Conservation (phyloP, 176 grass and related monocot species). For the Coix lacrymajobi region DNA sequence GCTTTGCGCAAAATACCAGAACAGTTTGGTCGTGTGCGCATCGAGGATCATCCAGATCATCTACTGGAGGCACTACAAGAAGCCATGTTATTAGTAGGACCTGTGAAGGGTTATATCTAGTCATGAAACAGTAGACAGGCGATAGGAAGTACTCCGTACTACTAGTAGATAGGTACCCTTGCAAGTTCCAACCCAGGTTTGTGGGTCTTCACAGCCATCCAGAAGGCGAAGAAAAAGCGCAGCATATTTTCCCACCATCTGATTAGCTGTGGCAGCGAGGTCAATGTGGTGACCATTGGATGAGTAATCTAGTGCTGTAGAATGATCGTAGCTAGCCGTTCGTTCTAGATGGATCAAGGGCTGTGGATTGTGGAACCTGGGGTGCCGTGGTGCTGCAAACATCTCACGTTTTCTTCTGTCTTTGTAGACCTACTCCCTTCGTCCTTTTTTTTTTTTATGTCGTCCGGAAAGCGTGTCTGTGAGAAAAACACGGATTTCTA, state of each 20-base stretch:
- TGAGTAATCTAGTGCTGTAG: not conserved
- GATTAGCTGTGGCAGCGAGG: not conserved
- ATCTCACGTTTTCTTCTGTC: not conserved
- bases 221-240: not conserved
- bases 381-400: not conserved
- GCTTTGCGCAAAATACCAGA: conserved; percentile 49
- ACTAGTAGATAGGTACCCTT: not conserved
- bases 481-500: too few species aligned
- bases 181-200: not conserved
- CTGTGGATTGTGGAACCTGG: not conserved
- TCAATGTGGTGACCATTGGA: not conserved
- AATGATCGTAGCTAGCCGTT: too few species aligned
- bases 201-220: not conserved
- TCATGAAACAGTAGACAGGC: not conserved
- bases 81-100: conserved; percentile 43
- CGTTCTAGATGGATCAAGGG: not conserved
- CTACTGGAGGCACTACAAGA: conserved; percentile 52
- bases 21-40: conserved; percentile 20
- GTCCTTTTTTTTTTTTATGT: too few species aligned
- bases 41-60: conserved; percentile 67
- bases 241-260: not conserved
- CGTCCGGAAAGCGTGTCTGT: too few species aligned
- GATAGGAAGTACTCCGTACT: not conserved
- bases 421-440: too few species aligned
- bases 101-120: conserved; percentile 52